Evolutionary conservation across 1,284 basidiomycete genomes (phyloP), one percentile per base, ranked within the genome.

Genomic region (Coniferiporia sulphurascens): DNA sequence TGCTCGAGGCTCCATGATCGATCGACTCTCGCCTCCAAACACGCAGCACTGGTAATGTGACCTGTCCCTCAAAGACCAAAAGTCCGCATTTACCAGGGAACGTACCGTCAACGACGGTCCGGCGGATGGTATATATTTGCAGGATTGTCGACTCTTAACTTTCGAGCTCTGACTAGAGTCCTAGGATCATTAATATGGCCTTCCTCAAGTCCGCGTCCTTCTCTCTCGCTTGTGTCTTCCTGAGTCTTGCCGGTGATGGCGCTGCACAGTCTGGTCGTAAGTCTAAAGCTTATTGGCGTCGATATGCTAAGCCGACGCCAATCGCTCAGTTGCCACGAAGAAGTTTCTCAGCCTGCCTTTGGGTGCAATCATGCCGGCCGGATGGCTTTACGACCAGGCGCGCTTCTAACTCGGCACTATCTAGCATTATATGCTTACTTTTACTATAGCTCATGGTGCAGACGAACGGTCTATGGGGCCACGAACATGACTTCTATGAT

Each of bases 331-430:
- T 59, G 80, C 77, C 21, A 76, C 80, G 0, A 82, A 80, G 73
- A 75, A 77, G 64, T 83, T 75, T 66, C 60, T 76, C 36, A 76
- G 72, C 22, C 65, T 83, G 15, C 80, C 80, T 1, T 70, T 83
- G 6, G 80, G 80, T 10, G 69, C 72, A 41, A 71, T 83, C 41
- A 74, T 71, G 59, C 79, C 81, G 1, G 64, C 76, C 0, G 81
- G 81, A 66, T 83, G 81, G 81, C 68, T 83, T n/a, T 69, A 73
- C 64, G 79, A 82, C 65, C 81, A 83, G 68, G 80, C 79, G 62
- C 13, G 62, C 56, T 15, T 58, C 13, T 22, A n/a, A 35, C 5
- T 43, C 19, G 12, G 55, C 35, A 55, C 12, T 21, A 36, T 22
- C 34, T 49, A 9, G 2, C 5, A 27, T 27, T 27, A 2, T 51